phyloP scores from a whole-genome alignment of 352 stramenopile species.

The Phytophthora citricola region DNA sequence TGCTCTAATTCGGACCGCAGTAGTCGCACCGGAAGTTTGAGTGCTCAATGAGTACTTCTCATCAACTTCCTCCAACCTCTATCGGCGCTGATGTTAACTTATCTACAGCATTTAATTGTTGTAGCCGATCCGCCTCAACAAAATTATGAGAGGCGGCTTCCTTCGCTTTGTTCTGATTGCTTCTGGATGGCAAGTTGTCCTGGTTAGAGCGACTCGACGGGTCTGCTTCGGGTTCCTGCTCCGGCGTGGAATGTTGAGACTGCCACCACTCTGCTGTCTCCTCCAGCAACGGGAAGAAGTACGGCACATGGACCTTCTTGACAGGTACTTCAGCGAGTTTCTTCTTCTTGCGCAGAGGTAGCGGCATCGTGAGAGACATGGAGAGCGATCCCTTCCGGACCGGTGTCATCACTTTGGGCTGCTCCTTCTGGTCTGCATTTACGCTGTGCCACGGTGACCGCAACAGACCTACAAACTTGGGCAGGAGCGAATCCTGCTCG shows the following conservation, averaged over 20 bases:
- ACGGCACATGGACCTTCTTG: constrained; percentile 62
- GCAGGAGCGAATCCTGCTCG: constrained; percentile 35
- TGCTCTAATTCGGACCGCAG: no score
- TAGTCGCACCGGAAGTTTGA: no score
- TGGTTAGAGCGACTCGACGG: neutral
- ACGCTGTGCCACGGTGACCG: constrained; percentile 28
- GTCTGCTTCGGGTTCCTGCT: constrained; percentile 31
- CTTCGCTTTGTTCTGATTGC: neutral
- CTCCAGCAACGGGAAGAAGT: constrained; percentile 69
- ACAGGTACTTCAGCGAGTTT: constrained; percentile 20
- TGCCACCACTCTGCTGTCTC: constrained; percentile 69
- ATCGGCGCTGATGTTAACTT: constrained; percentile 2
- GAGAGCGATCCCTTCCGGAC: constrained; percentile 21
- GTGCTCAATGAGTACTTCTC: no score
- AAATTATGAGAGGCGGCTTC: neutral
- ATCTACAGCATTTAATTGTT: neutral
- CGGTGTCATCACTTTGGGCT: constrained; percentile 24
- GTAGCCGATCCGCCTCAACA: neutral
- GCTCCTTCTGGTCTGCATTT: constrained; percentile 3
- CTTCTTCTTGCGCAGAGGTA: constrained; percentile 26
- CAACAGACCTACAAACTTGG: constrained; percentile 26
- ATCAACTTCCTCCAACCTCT: constrained; percentile 8
- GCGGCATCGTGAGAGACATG: constrained; percentile 29
- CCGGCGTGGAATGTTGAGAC: constrained; percentile 17
- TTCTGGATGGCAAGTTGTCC: no score